Percentiles rank a stretch among this genome's conserved stretches.
These are phyloP conservation scores for Glycine latifolia DNA, from an alignment of 306 rosid genomes.

Conservation along the genomic window DNA sequence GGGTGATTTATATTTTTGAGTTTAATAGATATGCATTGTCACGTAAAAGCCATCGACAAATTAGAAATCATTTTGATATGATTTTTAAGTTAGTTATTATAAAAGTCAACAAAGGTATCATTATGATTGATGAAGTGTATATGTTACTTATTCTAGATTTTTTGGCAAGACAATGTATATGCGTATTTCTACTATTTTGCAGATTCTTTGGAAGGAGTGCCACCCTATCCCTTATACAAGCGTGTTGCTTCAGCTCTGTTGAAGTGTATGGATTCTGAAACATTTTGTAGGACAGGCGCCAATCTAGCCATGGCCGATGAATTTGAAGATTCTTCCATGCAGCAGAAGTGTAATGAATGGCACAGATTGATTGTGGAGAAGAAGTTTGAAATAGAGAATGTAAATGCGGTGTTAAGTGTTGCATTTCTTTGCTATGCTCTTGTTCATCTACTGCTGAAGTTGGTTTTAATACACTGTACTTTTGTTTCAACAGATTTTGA, in stretches of 20 bases:
- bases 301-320: constrained; percentile 39
- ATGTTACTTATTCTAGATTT: not conserved
- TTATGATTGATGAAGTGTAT: not conserved
- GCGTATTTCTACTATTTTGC: too few relatives aligned
- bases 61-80: too few relatives aligned
- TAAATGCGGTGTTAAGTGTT: constrained; percentile 24
- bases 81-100: too few relatives aligned
- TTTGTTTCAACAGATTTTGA: constrained; percentile 60
- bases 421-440: not conserved
- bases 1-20: too few relatives aligned
- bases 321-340: constrained; percentile 49
- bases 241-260: constrained; percentile 59
- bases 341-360: constrained; percentile 67
- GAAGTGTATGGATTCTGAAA: constrained; percentile 54
- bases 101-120: too few relatives aligned
- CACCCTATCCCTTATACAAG: constrained; percentile 74
- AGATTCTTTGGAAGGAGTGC: constrained; percentile 65
- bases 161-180: too few relatives aligned
- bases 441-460: constrained; percentile 33
- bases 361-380: constrained; percentile 64
- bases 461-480: not conserved
- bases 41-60: too few relatives aligned
- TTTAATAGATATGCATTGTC: too few relatives aligned
- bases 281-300: constrained; percentile 44
- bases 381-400: constrained; percentile 64